Evolutionary conservation across 2,329 filamentous ascomycete species (phyloP).

Genomic region (Didymella pinodella): DNA sequence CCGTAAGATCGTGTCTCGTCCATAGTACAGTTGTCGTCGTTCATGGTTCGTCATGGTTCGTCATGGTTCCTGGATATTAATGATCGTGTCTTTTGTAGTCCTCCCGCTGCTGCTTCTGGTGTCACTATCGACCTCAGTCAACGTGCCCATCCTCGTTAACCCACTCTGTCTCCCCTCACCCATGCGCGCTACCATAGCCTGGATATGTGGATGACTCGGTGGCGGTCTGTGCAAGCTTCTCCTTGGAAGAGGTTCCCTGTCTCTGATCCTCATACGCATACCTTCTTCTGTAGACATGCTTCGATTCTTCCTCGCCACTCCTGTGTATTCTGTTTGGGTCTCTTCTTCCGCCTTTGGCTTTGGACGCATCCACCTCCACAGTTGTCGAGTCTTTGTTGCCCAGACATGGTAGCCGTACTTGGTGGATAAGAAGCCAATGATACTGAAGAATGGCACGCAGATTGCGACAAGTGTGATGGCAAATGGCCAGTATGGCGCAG

Average conservation of each 20-base stretch:
- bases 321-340: constrained; percentile 18
- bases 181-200: constrained; percentile 40
- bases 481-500: constrained; percentile 50
- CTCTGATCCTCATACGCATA: constrained; percentile 36
- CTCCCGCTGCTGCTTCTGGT: constrained; percentile 19
- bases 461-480: constrained; percentile 53
- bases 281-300: constrained; percentile 41
- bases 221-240: constrained; percentile 22
- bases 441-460: constrained; percentile 57
- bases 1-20: constrained; percentile 6
- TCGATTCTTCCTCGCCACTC: constrained; percentile 25
- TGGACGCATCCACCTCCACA: constrained; percentile 40
- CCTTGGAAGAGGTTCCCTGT: constrained; percentile 11
- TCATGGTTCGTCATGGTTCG: constrained; percentile 8
- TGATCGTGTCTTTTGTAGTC: constrained; percentile 32
- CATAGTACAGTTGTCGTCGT: constrained; percentile 11
- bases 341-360: constrained; percentile 20
- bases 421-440: constrained; percentile 56
- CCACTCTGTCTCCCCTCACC: constrained; percentile 40
- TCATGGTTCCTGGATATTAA: constrained; percentile 29
- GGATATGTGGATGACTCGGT: constrained; percentile 41
- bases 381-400: constrained; percentile 39
- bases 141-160: constrained; percentile 33
- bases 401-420: constrained; percentile 51
- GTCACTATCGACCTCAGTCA: constrained; percentile 15